These are phyloP conservation scores for Alternaria novae-zelandiae DNA, from an alignment of 2,329 filamentous ascomycete genomes.

Conservation along the genomic window DNA sequence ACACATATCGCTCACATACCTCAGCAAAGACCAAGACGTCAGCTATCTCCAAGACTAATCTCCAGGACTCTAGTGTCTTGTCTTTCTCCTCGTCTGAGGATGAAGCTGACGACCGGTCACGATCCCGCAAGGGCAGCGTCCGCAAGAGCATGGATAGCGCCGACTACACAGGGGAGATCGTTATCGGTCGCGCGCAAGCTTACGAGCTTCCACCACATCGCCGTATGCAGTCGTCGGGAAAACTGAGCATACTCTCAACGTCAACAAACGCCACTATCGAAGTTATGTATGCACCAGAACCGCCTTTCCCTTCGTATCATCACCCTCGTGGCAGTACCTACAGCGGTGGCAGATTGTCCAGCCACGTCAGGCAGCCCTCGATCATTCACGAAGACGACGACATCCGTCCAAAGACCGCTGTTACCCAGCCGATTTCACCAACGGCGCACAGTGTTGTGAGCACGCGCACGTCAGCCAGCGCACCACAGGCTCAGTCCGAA, in stretches of 20 bases:
- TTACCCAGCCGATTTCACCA: slow-evolving; percentile 30
- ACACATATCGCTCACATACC: slow-evolving; percentile 32
- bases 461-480: slow-evolving; percentile 41
- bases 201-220: slow-evolving; percentile 40
- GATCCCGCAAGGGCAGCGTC: slow-evolving; percentile 22
- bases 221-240: slow-evolving; percentile 36
- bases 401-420: slow-evolving; percentile 38
- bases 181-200: slow-evolving; percentile 48
- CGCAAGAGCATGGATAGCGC: slow-evolving; percentile 45
- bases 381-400: slow-evolving; percentile 46
- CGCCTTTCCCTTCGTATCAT: slow-evolving; percentile 26
- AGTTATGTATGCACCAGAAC: slow-evolving; percentile 47
- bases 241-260: slow-evolving; percentile 41
- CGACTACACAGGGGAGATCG: slow-evolving; percentile 42
- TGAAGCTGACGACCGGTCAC: slow-evolving; percentile 33
- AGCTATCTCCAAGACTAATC: slow-evolving; percentile 38
- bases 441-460: slow-evolving; percentile 39
- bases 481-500: slow-evolving; percentile 38
- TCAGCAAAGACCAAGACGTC: slow-evolving; percentile 45
- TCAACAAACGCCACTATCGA: slow-evolving; percentile 49
- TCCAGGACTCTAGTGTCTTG: slow-evolving; percentile 48
- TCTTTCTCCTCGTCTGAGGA: slow-evolving; percentile 51
- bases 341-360: slow-evolving; percentile 32
- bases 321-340: slow-evolving; percentile 23
- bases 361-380: slow-evolving; percentile 47